These are phyloP conservation scores for Capsaspora owczarzaki DNA, from an alignment of 78 protist species.

Conservation along the genomic window DNA sequence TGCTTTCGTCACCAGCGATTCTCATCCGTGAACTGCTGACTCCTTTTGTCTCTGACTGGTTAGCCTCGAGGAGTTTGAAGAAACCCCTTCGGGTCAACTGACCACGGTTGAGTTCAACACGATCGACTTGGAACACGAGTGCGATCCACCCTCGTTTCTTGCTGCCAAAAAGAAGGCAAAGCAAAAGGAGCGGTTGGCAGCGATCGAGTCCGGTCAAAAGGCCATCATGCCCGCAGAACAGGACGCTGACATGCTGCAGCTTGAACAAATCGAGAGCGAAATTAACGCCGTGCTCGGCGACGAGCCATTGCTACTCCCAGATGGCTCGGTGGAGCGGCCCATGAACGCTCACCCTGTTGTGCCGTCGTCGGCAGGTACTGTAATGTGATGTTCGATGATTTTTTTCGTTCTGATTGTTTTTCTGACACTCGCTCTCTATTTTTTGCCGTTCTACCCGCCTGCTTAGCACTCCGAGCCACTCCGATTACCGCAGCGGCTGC, in stretches of 20 bases:
- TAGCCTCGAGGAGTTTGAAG: slow-evolving; percentile 45
- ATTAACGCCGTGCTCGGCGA: not conserved
- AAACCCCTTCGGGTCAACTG: slow-evolving; percentile 31
- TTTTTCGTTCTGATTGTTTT: not conserved
- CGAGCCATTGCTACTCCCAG: not conserved
- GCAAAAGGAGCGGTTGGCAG: not conserved
- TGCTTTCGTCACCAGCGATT: too few relatives aligned
- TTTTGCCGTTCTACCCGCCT: not conserved
- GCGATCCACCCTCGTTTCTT: slow-evolving; percentile 66
- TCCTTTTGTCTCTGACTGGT: not conserved
- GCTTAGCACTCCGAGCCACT: not conserved
- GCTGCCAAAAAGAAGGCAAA: not conserved
- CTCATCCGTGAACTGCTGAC: not conserved
- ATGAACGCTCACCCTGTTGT: not conserved
- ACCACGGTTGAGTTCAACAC: slow-evolving; percentile 39
- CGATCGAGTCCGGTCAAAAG: not conserved
- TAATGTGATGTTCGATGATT: not conserved
- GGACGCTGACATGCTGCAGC: not conserved
- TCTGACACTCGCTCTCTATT: not conserved
- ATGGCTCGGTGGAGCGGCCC: too few relatives aligned
- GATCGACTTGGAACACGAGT: slow-evolving; percentile 52
- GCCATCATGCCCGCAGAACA: too few relatives aligned
- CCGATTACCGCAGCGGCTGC: too few relatives aligned
- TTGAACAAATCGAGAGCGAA: not conserved
- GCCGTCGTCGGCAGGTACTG: not conserved